Evolutionary conservation across 2,329 filamentous ascomycete genomes (phyloP).

Genomic region (Alternaria gansuensis): DNA sequence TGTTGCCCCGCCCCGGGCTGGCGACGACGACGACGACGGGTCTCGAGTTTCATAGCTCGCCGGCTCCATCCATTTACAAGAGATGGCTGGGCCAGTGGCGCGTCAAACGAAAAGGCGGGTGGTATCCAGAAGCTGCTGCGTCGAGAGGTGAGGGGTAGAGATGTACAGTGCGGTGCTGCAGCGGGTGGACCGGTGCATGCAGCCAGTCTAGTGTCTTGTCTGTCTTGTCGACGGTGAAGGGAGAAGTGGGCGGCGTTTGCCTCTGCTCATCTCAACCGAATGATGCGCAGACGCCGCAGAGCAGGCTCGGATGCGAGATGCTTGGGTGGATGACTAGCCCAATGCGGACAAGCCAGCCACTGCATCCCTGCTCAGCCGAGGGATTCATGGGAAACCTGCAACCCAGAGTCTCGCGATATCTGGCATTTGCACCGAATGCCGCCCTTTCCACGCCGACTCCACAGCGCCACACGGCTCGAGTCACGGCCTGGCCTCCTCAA

Average conservation of each 20-base stretch:
- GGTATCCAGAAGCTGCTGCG: constrained; percentile 21
- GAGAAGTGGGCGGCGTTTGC: constrained; percentile 20
- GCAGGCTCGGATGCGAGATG: constrained; percentile 3
- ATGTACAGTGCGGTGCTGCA: constrained; percentile 22
- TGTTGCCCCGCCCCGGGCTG: constrained; percentile 32
- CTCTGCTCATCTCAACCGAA: constrained; percentile 10
- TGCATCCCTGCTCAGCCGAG: constrained; percentile 13
- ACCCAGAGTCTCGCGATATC: constrained; percentile 4
- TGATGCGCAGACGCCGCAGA: constrained; percentile 1
- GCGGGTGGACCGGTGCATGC: constrained; percentile 12
- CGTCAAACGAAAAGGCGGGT: constrained; percentile 28
- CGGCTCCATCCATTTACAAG: constrained; percentile 55
- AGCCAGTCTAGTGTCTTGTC: constrained; percentile 23
- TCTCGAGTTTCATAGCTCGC: constrained; percentile 43
- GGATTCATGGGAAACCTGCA: constrained; percentile 6
- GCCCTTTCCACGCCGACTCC: constrained; percentile 15
- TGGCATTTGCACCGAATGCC: constrained; percentile 1
- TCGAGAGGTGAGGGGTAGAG: constrained; percentile 31
- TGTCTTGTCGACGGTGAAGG: constrained; percentile 25
- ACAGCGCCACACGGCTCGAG: constrained; percentile 17
- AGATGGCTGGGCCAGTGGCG: constrained; percentile 37
- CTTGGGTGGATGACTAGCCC: constrained; percentile 16
- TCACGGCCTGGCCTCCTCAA: constrained; percentile 10
- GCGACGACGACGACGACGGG: constrained; percentile 37
- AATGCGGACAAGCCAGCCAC: background rate